Evolutionary conservation across 2,329 filamentous ascomycete species (phyloP), one percentile per base, ranked within the genome.

Genomic region (Fusarium vanettenii): DNA sequence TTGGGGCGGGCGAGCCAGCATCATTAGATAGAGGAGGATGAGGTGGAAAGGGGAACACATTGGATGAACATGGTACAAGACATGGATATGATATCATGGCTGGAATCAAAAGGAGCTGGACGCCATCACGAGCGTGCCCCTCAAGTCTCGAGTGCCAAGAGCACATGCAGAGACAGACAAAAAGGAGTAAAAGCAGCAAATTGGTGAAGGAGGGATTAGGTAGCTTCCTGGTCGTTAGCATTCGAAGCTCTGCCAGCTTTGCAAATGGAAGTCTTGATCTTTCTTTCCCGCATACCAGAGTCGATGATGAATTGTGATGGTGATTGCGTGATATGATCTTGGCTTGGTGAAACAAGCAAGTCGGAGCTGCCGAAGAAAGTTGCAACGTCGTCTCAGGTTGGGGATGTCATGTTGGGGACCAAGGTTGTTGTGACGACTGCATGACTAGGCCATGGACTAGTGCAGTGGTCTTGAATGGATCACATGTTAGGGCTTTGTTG

Each of bases 251-350:
- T 35, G 69, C 65, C 35, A 67, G 77, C 77, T 79, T 71, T 73
- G 60, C 69, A 71, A 79, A 79, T 79, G 78, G 78, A 79, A 79
- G 75, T 76, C 64, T 70, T 74, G 33, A 67, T 79, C 76, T 76
- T 78, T 79, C 74, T 50, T 72, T 76, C 69, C 75, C 69, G 72
- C 22, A 69, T 29, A 64, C 35, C 60, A 39, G 55, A 37, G 18
- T 18, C 6, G 59, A 35, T 20, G 37, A 41, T 69, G 65, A 66
- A 20, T 22, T 63, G 33, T 65, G 60, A 60, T 4, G 5, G 8
- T 6, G 33, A 35, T 48, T 43, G 63, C 62, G 48, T 64, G 31
- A 20, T 10, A 11, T 35, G 8, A 27, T 6, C 5, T 10, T 52
- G 29, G 60, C 10, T 37, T 22, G 27, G 16, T 55, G 27, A 39